Conservation (phyloP, 225 moss, liverwort and hornwort genomes). For the Thuidium tamariscinum region DNA sequence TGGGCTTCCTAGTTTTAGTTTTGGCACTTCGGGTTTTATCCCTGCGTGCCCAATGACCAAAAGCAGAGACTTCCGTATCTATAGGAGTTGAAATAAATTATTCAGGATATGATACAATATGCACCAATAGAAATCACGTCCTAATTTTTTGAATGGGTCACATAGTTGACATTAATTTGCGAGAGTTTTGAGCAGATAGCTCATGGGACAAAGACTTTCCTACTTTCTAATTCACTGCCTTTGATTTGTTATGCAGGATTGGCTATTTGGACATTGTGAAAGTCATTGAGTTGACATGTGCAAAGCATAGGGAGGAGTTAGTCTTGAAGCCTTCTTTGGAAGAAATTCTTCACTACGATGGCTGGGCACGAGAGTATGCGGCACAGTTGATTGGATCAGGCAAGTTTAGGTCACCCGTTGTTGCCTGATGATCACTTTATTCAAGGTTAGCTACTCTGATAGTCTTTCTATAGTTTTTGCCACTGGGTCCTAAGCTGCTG, state of each 20-base stretch:
- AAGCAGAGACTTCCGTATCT: background rate
- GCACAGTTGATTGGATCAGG: constrained; percentile 16
- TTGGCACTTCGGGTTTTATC: background rate
- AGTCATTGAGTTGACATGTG: constrained; percentile 79
- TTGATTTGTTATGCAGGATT: constrained; percentile 41
- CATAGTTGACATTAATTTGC: background rate
- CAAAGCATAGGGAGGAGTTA: constrained; percentile 77
- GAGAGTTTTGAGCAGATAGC: background rate
- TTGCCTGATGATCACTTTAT: background rate
- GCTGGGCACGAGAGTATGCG: constrained; percentile 75
- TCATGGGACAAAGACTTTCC: too few relatives aligned
- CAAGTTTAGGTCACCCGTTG: constrained; percentile 6
- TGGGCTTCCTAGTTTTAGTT: background rate
- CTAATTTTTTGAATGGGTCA: background rate
- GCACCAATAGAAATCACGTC: background rate
- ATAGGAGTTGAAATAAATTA: background rate
- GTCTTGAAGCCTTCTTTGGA: constrained; percentile 67
- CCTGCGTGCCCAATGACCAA: background rate
- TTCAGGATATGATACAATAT: background rate
- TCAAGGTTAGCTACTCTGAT: background rate
- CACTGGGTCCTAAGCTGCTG: background rate
- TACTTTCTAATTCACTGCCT: background rate
- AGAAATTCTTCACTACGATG: constrained; percentile 77
- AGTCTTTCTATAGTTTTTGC: background rate
- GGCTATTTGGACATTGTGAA: constrained; percentile 85